phyloP scores from a whole-genome alignment of 2,329 filamentous ascomycete species.

The Westerdykella sp. region DNA sequence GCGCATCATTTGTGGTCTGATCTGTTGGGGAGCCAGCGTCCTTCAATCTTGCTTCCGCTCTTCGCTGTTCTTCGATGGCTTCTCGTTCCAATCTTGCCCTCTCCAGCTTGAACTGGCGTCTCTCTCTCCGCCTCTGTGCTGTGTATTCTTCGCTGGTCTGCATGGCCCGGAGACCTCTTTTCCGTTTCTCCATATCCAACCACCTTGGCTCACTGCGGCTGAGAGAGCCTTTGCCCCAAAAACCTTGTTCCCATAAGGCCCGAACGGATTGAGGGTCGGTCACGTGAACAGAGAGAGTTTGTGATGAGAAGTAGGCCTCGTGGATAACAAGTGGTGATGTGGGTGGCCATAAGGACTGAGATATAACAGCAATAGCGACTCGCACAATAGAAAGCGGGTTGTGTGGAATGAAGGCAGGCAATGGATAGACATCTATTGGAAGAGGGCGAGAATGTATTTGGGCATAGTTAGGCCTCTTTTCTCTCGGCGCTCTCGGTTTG shows the following conservation, averaged over 20 bases:
- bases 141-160: slow-evolving; percentile 81
- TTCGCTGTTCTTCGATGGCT: slow-evolving; percentile 66
- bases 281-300: slow-evolving; percentile 78
- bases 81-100: slow-evolving; percentile 82
- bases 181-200: slow-evolving; percentile 74
- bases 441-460: slow-evolving; percentile 76
- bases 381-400: slow-evolving; percentile 86
- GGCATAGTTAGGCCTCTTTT: slow-evolving; percentile 52
- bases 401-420: slow-evolving; percentile 83
- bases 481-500: slow-evolving; percentile 13
- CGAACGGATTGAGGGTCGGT: slow-evolving; percentile 68
- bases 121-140: slow-evolving; percentile 67
- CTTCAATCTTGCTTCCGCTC: slow-evolving; percentile 44
- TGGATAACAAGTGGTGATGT: slow-evolving; percentile 61
- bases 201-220: slow-evolving; percentile 94
- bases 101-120: slow-evolving; percentile 81
- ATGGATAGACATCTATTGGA: slow-evolving; percentile 73
- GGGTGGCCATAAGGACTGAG: slow-evolving; percentile 61
- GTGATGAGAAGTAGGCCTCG: slow-evolving; percentile 70
- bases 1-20: not conserved
- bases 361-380: slow-evolving; percentile 69
- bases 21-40: slow-evolving; percentile 3
- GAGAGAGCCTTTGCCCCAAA: slow-evolving; percentile 89
- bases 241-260: slow-evolving; percentile 91
- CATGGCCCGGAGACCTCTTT: slow-evolving; percentile 56